Evolutionary conservation across 164 flowering plant species (phyloP).

Genomic region (Warburgia ugandensis): DNA sequence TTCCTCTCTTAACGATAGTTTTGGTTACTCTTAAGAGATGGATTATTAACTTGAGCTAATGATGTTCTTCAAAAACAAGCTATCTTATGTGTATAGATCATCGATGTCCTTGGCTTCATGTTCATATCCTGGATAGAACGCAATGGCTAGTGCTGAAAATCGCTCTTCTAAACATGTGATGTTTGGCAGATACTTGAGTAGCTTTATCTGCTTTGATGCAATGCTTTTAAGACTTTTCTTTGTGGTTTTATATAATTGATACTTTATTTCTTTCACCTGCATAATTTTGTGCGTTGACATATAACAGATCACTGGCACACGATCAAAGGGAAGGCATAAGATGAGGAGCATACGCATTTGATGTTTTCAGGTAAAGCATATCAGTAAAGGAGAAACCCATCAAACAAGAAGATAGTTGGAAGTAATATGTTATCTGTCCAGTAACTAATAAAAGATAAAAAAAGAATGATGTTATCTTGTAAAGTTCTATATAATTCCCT

Average conservation of each 20-base stretch:
- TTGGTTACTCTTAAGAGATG: no score
- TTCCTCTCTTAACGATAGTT: neutral
- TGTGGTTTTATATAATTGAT: slow-evolving; percentile 73
- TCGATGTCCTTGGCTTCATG: slow-evolving; percentile 51
- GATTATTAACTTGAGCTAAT: no score
- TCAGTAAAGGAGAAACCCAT: no score
- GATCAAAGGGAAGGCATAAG: neutral
- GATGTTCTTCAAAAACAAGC: neutral
- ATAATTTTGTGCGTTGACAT: slow-evolving; percentile 2
- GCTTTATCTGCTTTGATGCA: slow-evolving; percentile 83
- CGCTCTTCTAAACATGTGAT: slow-evolving; percentile 93
- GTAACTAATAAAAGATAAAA: no score
- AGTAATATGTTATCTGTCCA: no score
- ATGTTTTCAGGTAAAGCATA: no score
- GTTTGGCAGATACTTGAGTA: slow-evolving; percentile 80
- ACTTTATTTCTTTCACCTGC: slow-evolving; percentile 96
- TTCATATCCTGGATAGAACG: slow-evolving; percentile 83
- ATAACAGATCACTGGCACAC: neutral
- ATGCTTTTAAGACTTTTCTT: slow-evolving; percentile 84
- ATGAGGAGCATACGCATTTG: no score
- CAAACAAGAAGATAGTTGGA: no score
- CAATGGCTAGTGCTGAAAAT: slow-evolving; percentile 83
- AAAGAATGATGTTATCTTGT: no score
- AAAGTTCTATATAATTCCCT: no score
- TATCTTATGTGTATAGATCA: slow-evolving; percentile 65